A percentile compares a stretch with the other conserved stretches of the same genome.
phyloP scores from a whole-genome alignment of 441 rosid genomes.

The Pelargonium australe region DNA sequence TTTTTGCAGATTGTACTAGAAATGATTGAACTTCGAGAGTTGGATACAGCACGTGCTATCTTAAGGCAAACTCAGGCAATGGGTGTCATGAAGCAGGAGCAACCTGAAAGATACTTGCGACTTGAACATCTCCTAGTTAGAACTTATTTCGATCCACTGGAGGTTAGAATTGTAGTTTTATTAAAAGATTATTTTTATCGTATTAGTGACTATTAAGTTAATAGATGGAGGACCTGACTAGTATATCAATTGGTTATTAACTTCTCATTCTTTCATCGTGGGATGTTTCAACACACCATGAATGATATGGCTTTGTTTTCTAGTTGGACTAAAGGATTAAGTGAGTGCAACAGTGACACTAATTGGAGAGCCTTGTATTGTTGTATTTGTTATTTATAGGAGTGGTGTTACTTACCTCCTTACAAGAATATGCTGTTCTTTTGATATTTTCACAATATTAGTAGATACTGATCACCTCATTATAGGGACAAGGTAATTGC shows the following conservation, averaged over 20 bases:
- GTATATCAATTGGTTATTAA: no score
- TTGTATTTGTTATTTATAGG: neutral
- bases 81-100: slow-evolving; percentile 99
- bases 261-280: no score
- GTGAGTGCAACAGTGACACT: neutral
- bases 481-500: neutral
- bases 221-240: neutral
- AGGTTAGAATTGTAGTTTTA: slow-evolving; percentile 42
- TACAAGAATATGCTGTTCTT: neutral
- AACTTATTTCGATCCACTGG: slow-evolving; percentile 95
- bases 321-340: neutral
- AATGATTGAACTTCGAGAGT: slow-evolving; percentile 96
- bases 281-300: no score
- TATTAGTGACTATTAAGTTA: neutral
- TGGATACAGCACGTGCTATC: slow-evolving; percentile 95
- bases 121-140: slow-evolving; percentile 96
- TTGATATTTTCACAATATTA: neutral
- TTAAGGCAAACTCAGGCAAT: slow-evolving; percentile 97
- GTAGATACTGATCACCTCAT: neutral
- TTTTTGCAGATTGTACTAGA: slow-evolving; percentile 74
- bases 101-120: slow-evolving; percentile 94
- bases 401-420: slow-evolving; percentile 1
- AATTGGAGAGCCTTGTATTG: slow-evolving; percentile 2
- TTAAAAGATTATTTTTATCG: neutral
- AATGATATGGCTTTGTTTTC: no score